Conservation (phyloP, 2,329 filamentous ascomycete species). For the Chaetomium sp. region DNA sequence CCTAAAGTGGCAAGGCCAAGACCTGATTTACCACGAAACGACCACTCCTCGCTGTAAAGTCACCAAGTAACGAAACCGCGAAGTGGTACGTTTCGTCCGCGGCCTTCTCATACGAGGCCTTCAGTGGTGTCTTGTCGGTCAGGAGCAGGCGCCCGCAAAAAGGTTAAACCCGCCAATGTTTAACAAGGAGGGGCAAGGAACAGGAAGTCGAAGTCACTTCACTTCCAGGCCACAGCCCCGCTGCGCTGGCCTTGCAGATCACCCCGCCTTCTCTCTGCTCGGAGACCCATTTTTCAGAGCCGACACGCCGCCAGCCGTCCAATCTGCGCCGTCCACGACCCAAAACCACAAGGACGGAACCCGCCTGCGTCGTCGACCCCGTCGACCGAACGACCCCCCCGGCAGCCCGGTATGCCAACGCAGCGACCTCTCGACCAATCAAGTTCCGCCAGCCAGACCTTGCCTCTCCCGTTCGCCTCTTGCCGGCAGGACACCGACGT, state of each 20-base stretch:
- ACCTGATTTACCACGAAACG: constrained; percentile 10
- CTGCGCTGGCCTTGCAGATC: constrained; percentile 26
- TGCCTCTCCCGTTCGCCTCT: constrained; percentile 11
- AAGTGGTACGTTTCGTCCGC: not conserved
- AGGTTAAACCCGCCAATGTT: no score
- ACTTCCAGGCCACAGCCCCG: constrained; percentile 18
- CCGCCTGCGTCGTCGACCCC: constrained; percentile 17
- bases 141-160: no score
- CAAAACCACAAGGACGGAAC: constrained; percentile 22
- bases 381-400: constrained; percentile 14
- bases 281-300: constrained; percentile 19
- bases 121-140: no score
- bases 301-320: constrained; percentile 13
- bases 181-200: no score
- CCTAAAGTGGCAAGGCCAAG: constrained; percentile 4
- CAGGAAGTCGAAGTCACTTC: not conserved
- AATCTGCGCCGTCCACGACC: constrained; percentile 26
- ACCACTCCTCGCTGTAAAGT: not conserved
- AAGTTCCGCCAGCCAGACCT: constrained; percentile 20
- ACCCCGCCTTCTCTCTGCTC: constrained; percentile 16
- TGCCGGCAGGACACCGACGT: not conserved
- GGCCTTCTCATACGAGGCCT: no score
- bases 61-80: not conserved
- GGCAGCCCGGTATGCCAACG: constrained; percentile 21
- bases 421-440: constrained; percentile 21